phyloP scores from a whole-genome alignment of 495 filamentous ascomycete species.

The Penicillium lagena region DNA sequence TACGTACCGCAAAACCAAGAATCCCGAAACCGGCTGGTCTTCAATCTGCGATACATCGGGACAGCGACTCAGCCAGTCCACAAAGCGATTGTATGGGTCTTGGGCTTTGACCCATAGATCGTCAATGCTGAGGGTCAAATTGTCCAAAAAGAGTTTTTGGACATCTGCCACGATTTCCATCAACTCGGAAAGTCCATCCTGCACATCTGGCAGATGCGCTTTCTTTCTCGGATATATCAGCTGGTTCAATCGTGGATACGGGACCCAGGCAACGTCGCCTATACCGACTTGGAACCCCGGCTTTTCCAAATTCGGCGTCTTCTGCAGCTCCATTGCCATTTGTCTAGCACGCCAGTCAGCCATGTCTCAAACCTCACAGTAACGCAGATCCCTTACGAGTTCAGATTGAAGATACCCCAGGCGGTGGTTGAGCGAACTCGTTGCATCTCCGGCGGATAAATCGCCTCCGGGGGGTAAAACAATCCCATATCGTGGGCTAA shows the following conservation, averaged over 20 bases:
- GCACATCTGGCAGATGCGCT: slow-evolving; percentile 24
- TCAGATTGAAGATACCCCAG: slow-evolving; percentile 31
- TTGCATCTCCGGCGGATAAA: slow-evolving; percentile 12
- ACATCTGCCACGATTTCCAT: slow-evolving; percentile 19
- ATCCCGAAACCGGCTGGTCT: slow-evolving; percentile 24
- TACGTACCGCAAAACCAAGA: slow-evolving; percentile 33
- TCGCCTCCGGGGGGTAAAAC: slow-evolving; percentile 11
- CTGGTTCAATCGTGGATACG: slow-evolving; percentile 35
- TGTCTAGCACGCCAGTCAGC: slow-evolving; percentile 18
- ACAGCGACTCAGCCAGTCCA: slow-evolving; percentile 19
- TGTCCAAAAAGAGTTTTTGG: slow-evolving; percentile 21
- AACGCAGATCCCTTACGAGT: slow-evolving; percentile 13
- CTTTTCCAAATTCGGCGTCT: slow-evolving; percentile 8
- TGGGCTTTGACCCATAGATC: slow-evolving; percentile 17
- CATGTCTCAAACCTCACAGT: neutral
- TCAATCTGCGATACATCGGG: slow-evolving; percentile 14
- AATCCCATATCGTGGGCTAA: slow-evolving; percentile 28
- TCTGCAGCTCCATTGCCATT: slow-evolving; percentile 26
- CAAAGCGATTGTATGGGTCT: slow-evolving; percentile 16
- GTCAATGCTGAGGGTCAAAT: slow-evolving; percentile 6
- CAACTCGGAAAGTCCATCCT: slow-evolving; percentile 17
- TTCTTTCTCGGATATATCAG: slow-evolving; percentile 20
- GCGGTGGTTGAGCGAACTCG: slow-evolving; percentile 21
- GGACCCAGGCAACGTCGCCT: slow-evolving; percentile 23
- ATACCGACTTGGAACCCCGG: slow-evolving; percentile 15